Evolutionary conservation across 148 eudicot genomes (phyloP).

Genomic region (Bassia scoparia): DNA sequence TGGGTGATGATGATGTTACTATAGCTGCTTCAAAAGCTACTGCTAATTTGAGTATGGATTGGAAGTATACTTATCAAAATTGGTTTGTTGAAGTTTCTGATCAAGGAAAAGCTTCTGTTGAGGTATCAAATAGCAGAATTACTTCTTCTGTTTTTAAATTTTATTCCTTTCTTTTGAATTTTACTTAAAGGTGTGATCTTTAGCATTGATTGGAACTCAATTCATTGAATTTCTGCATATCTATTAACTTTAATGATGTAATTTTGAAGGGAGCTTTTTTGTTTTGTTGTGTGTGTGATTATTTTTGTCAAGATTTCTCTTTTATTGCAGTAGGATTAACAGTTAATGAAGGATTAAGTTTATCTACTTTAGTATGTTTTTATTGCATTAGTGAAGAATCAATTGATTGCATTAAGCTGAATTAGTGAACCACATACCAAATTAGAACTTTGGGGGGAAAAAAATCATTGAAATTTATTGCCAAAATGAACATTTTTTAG

Average conservation of each 20-base stretch:
- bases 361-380: too few species aligned
- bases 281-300: not conserved
- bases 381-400: too few species aligned
- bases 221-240: constrained; percentile 2
- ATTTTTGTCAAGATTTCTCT: not conserved
- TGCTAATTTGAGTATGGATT: constrained; percentile 71
- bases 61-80: constrained; percentile 72
- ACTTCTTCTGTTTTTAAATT: not conserved
- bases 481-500: too few species aligned
- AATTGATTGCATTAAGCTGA: too few species aligned
- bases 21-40: constrained; percentile 55
- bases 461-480: too few species aligned
- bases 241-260: not conserved
- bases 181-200: not conserved
- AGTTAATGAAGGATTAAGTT: not conserved
- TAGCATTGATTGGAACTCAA: not conserved
- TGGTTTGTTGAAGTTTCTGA: constrained; percentile 72
- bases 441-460: too few species aligned
- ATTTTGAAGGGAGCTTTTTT: too few species aligned
- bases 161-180: not conserved
- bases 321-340: not conserved
- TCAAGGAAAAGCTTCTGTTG: constrained; percentile 67
- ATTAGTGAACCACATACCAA: too few species aligned
- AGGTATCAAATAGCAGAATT: constrained; percentile 44
- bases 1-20: constrained; percentile 49